These are phyloP conservation scores for Adiantum capillusveneris DNA, from an alignment of 75 land plant genomes.

Conservation along the genomic window DNA sequence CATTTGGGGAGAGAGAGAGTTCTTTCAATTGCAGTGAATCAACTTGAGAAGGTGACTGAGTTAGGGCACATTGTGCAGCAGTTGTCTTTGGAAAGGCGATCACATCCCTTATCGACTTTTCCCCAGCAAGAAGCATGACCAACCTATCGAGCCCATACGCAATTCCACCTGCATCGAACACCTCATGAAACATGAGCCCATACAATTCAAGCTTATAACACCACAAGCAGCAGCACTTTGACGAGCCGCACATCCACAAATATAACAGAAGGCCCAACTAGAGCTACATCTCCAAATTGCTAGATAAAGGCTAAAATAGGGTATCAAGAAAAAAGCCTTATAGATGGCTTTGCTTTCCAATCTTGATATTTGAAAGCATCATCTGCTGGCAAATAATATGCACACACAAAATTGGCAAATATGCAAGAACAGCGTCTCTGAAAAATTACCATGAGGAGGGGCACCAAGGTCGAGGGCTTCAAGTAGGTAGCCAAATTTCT, in stretches of 20 bases:
- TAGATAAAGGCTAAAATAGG: too few species aligned
- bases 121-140: slow-evolving; percentile 92
- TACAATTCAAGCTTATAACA: too few species aligned
- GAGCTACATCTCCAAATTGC: too few species aligned
- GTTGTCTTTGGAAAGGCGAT: slow-evolving; percentile 97
- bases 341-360: not conserved
- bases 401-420: too few species aligned
- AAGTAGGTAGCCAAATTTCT: slow-evolving; percentile 87
- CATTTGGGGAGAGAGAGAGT: slow-evolving; percentile 24
- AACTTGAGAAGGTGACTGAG: slow-evolving; percentile 69
- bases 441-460: slow-evolving; percentile 89
- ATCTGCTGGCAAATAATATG: not conserved
- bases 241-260: too few species aligned
- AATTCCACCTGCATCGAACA: slow-evolving; percentile 80
- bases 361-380: not conserved
- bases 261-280: too few species aligned
- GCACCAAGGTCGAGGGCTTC: slow-evolving; percentile 93
- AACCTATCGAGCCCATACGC: slow-evolving; percentile 92
- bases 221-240: too few species aligned
- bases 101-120: slow-evolving; percentile 87
- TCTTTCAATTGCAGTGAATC: slow-evolving; percentile 71
- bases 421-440: too few species aligned
- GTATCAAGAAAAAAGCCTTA: too few species aligned
- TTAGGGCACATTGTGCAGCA: slow-evolving; percentile 84
- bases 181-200: too few species aligned